Evolutionary conservation across 2,329 filamentous ascomycete genomes (phyloP), one percentile per base, ranked within the genome.

Genomic region (Fonsecaea pedrosoi): DNA sequence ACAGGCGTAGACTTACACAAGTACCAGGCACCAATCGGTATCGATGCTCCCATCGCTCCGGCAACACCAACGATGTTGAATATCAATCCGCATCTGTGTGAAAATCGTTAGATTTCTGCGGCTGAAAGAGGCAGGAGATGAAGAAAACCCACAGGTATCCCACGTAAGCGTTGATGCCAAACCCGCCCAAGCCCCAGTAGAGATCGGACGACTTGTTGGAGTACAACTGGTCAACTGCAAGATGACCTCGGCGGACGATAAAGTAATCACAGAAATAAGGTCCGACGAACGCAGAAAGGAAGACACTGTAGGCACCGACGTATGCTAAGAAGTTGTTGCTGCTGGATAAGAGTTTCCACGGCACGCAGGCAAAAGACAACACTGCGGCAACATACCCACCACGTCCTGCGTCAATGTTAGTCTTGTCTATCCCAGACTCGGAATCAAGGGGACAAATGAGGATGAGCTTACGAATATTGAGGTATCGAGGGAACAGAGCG

Each of bases 51-150:
- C 32, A 96, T 86, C 0, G 91, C 92, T 1, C 92, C 93, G 0
- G 89, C 92, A 71, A 97, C 97, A 0, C 94, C 93, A 5, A 96
- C 92, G 4, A 97, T 91, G 73, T 96, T 96, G 82, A 96, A 90
- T 5, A 94, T 76, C 69, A 97, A 95, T 12, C 93, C 93, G 86
- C 76, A 96, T 53, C 57, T 60, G 57, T 53, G 57, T 50, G 2
- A 25, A 25, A 60, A 35, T 48, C 97, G 13, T 57, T 40, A 57
- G 37, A 25, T 1, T 58, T 38, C 34, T 25, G 37, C 55, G n/a
- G 34, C 18, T 15, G n/a, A 38, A 30, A 35, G 35, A 2, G 25
- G 55, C 55, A 58, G 37, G 35, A 58, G 34, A 58, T 58, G 55
- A 40, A 42, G 18, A 3, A 38, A 58, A 58, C 55, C 55, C 55